These are phyloP conservation scores for Vanrija pseudolonga DNA, from an alignment of 1,284 basidiomycete species.

Conservation along the genomic window DNA sequence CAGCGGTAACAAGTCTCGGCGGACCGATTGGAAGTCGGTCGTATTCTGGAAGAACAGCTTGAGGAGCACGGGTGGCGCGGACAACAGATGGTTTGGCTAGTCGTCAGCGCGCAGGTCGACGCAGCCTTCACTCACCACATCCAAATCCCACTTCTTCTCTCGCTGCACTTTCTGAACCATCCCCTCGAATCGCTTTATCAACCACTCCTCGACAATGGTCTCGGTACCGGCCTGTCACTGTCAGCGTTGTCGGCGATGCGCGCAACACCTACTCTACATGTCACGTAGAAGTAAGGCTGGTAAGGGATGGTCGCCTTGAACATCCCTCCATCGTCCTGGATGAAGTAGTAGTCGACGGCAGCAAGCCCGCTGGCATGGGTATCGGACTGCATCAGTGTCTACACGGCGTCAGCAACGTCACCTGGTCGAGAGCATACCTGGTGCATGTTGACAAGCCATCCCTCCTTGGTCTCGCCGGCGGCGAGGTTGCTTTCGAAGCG, in stretches of 20 bases:
- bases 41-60: slow-evolving; percentile 91
- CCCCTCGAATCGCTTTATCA: slow-evolving; percentile 90
- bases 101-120: neutral
- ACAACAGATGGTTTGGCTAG: slow-evolving; percentile 89
- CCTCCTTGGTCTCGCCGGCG: slow-evolving; percentile 67
- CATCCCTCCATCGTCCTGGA: slow-evolving; percentile 92
- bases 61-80: slow-evolving; percentile 80
- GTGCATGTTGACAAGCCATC: slow-evolving; percentile 99
- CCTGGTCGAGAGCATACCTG: slow-evolving; percentile 59
- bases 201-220: slow-evolving; percentile 90
- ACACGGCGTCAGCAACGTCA: slow-evolving; percentile 2
- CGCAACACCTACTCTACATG: slow-evolving; percentile 67
- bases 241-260: neutral
- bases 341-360: slow-evolving; percentile 96
- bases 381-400: slow-evolving; percentile 82
- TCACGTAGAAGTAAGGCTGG: slow-evolving; percentile 92
- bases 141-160: slow-evolving; percentile 87
- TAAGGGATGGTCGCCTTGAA: slow-evolving; percentile 93
- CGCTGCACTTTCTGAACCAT: slow-evolving; percentile 72
- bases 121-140: slow-evolving; percentile 54
- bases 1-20: slow-evolving; percentile 83
- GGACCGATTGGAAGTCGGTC: slow-evolving; percentile 80
- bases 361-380: slow-evolving; percentile 75
- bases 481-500: slow-evolving; percentile 57
- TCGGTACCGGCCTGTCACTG: slow-evolving; percentile 72